Evolutionary conservation across 805 yeast genomes (phyloP), one percentile per base, ranked within the genome.

Genomic region (Pichia heedii): DNA sequence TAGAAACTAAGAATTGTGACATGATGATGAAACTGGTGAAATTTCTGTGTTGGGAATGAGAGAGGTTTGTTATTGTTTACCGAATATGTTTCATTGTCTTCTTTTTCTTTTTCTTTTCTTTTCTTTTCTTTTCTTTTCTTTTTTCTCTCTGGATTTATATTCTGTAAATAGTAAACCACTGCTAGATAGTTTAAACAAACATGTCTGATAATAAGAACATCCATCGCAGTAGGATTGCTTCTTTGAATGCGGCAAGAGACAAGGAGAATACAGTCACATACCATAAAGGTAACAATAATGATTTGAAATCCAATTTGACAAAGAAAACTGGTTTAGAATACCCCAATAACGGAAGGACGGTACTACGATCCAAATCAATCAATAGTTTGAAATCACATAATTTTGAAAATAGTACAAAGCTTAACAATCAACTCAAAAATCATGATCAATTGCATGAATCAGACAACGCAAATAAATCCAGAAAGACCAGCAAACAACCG

Each of bases 391-490:
- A 36, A 19, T 40, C 37, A 2, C 16, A 18, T 6, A 24, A 33
- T n/a, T 26, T 10, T 7, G n/a, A 32, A 3, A 20, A 13, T 4
- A 11, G 15, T 2, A 20, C 21, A 13, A 26, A 40, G 12, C 6
- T 15, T 35, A 22, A 11, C 12, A 13, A 20, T 15, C n/a, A 22
- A 18, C 20, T 19, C 12, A 20, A 32, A 26, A 19, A 2, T 22
- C 9, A 10, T 36, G n/a, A n/a, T n/a, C n/a, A n/a, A 27, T 27
- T 27, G 16, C 32, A 15, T 13, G 32, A 27, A 10, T 41, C 36
- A 22, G 26, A 36, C 12, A 43, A 40, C 39, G 37, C 43, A 3
- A 44, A 44, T 15, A 44, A 44, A 26, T 37, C 43, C 6, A 40
- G 47, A 22, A 45, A 39, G 33, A 21, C 33, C 6, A 30, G 16